Evolutionary conservation across 2,329 filamentous ascomycete genomes (phyloP), one percentile per base, ranked within the genome.

Genomic region (Didymella keratinophila): DNA sequence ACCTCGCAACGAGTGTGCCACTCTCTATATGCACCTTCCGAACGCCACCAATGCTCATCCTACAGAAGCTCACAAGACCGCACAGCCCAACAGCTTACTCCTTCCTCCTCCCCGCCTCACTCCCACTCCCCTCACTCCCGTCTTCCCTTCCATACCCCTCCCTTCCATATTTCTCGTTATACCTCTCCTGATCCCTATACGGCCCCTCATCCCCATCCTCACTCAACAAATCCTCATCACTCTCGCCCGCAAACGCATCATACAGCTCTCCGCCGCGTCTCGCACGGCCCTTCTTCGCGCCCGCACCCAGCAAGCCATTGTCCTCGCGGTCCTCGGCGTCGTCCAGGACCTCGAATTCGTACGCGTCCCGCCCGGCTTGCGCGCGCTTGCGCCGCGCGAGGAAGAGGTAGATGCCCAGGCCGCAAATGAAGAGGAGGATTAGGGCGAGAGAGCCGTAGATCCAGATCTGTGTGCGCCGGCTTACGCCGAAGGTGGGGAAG

Each of bases 191-290:
- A 28, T 68, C 70, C 28, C 75, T 69, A 55, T 77, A 77, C 14
- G 72, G 72, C 10, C 68, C 78, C 52, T 77, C 75, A 28, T 76
- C 74, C 0, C 64, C 79, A 48, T 73, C 73, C 36, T 79, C 78
- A 32, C 77, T 78, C 58, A 86, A 79, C 39, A 86, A 70, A 58
- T 90, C 88, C 54, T 92, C 90, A 56, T 95, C 93, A 57, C 94
- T 94, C 51, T 93, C 94, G 16, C 92, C 93, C 0, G 95, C 95
- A 82, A 99, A 99, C 4, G 95, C 95, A 81, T 99, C 95, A 76
- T 99, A 99, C 43, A 99, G 80, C 80, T 98, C 94, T 27, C 94
- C 93, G 2, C 92, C 95, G 20, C 92, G 81, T 64, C 81, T 75
- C 78, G 83, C 67, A 64, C 85, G 82, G 56, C 81, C 80, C 27